Evolutionary conservation across 1,139 yeast genomes (phyloP).

Genomic region (Blastobotrys apis): DNA sequence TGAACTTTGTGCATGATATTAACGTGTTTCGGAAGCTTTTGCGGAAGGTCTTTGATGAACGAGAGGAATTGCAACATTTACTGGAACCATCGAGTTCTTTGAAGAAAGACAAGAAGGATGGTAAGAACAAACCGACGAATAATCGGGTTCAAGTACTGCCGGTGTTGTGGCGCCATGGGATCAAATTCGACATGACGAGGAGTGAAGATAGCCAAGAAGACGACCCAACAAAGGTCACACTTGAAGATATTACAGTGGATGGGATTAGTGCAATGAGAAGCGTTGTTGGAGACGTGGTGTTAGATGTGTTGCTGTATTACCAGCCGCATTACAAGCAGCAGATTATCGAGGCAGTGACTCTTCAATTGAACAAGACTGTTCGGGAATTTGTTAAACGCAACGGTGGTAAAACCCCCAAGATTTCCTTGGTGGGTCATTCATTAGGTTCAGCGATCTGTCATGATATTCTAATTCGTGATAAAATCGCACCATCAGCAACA

Average conservation of each 20-base stretch:
- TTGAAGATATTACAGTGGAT: conserved; percentile 66
- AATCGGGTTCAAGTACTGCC: conserved; percentile 59
- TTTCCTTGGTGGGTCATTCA: conserved; percentile 83
- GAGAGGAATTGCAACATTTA: conserved; percentile 37
- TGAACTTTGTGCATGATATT: conserved; percentile 79
- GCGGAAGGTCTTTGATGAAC: conserved; percentile 51
- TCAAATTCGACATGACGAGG: conserved; percentile 25
- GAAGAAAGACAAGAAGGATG: conserved; percentile 25
- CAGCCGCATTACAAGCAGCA: conserved; percentile 61
- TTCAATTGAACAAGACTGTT: conserved; percentile 60
- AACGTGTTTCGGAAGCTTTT: conserved; percentile 64
- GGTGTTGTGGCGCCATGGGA: conserved; percentile 34
- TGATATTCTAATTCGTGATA: conserved; percentile 48
- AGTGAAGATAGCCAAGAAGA: conserved; percentile 20
- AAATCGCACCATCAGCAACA: conserved; percentile 13
- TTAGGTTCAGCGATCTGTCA: conserved; percentile 79
- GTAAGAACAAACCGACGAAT: conserved; percentile 35
- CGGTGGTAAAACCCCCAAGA: conserved; percentile 64
- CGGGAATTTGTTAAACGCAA: conserved; percentile 53
- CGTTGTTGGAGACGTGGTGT: conserved; percentile 74
- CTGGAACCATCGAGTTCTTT: conserved; percentile 12
- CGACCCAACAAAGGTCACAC: conserved; percentile 44
- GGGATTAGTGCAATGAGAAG: conserved; percentile 73
- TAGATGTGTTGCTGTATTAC: conserved; percentile 78
- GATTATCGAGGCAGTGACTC: conserved; percentile 56